Evolutionary conservation across 192 early-diverging fungal species (phyloP).

Genomic region (Coemansia sp.): DNA sequence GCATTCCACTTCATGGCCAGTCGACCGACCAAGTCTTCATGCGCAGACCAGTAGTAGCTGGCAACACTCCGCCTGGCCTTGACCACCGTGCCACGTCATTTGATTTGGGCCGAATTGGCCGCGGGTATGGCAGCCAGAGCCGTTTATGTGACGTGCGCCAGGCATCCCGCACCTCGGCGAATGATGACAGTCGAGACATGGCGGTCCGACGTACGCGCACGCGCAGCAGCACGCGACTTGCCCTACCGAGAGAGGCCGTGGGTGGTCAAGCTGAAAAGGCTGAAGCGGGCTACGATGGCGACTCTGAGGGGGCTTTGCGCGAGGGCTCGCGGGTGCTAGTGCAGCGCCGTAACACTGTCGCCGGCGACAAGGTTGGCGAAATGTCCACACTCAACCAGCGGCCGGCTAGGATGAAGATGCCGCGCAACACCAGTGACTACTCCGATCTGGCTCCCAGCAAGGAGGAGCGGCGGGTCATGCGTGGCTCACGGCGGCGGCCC

Average conservation of each 20-base stretch:
- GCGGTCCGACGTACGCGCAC: conserved; percentile 9
- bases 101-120: conserved; percentile 44
- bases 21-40: background rate
- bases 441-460: conserved; percentile 20
- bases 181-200: background rate
- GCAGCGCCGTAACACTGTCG: conserved; percentile 55
- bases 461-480: conserved; percentile 39
- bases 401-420: conserved; percentile 25
- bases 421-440: conserved; percentile 53
- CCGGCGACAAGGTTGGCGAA: conserved; percentile 45
- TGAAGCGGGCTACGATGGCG: conserved; percentile 54
- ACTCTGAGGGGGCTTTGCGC: conserved; percentile 38
- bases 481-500: conserved; percentile 44
- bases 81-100: conserved; percentile 54
- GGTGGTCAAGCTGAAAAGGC: conserved; percentile 10
- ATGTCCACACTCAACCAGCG: conserved; percentile 4
- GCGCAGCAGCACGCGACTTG: conserved; percentile 29
- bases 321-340: conserved; percentile 24
- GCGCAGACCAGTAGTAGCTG: background rate
- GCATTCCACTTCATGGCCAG: background rate
- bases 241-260: conserved; percentile 1
- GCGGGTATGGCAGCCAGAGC: background rate
- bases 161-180: background rate
- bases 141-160: background rate
- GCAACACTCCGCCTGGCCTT: conserved; percentile 6